These are phyloP conservation scores for Brachypodium distachyon DNA, from an alignment of 202 grass and related monocot species.

Conservation along the genomic window DNA sequence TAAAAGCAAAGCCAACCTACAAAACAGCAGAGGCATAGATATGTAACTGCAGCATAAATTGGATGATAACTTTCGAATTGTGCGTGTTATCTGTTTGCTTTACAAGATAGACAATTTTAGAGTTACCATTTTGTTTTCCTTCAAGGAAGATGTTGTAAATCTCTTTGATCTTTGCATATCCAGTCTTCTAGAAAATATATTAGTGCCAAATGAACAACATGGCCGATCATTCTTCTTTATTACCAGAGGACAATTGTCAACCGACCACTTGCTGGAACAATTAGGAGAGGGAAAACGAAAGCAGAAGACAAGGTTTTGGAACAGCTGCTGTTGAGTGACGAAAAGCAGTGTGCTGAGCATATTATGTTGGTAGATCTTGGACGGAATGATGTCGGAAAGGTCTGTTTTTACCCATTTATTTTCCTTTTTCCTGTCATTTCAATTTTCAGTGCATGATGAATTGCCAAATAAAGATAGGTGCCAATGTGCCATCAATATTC, in stretches of 20 bases:
- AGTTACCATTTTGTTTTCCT: not conserved
- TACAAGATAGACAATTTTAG: not conserved
- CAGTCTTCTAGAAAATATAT: not conserved
- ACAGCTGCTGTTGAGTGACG: constrained; percentile 69
- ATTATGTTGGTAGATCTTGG: constrained; percentile 97
- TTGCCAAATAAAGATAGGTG: not conserved
- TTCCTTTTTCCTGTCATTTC: not conserved
- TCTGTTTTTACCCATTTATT: constrained; percentile 2
- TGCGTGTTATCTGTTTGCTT: not conserved
- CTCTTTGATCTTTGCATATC: not conserved
- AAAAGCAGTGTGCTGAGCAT: constrained; percentile 87
- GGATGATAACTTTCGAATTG: not conserved
- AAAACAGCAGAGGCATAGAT: too few relatives aligned
- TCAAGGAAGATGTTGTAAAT: not conserved
- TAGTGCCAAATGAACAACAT: not conserved
- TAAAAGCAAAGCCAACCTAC: too few relatives aligned
- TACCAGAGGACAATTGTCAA: constrained; percentile 65
- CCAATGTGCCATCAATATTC: not conserved
- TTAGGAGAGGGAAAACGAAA: constrained; percentile 68
- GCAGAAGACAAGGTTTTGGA: constrained; percentile 61
- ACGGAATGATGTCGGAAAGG: constrained; percentile 93
- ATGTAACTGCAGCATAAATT: not conserved
- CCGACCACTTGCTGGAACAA: constrained; percentile 80
- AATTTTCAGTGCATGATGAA: not conserved
- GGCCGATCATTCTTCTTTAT: not conserved